These are phyloP conservation scores for Sporothrix variecibatus DNA, from an alignment of 2,329 filamentous ascomycete species.

Conservation along the genomic window DNA sequence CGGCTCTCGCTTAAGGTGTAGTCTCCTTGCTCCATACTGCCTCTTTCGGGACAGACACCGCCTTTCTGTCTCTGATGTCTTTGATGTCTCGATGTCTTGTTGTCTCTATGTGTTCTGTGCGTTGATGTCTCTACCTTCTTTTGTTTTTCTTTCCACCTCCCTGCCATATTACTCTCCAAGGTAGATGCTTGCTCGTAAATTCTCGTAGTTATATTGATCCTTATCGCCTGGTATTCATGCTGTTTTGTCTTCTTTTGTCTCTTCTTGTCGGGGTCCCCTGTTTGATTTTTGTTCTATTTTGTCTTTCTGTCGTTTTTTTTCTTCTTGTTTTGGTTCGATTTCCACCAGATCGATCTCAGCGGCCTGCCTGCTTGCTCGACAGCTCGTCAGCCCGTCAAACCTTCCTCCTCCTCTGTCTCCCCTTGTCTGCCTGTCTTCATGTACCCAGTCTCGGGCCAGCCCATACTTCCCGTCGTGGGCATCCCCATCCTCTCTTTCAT, in stretches of 20 bases:
- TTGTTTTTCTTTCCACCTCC: not conserved
- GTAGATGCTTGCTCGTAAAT: not conserved
- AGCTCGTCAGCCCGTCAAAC: not conserved
- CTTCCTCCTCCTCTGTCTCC: too few relatives aligned
- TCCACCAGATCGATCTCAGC: not conserved
- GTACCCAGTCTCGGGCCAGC: not conserved
- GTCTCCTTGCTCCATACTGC: constrained; percentile 24
- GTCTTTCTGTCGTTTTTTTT: not conserved
- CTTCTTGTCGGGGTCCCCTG: not conserved
- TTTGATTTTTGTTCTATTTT: not conserved
- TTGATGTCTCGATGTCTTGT: not conserved
- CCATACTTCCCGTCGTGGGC: not conserved
- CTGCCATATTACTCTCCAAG: not conserved
- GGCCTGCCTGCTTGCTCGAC: not conserved
- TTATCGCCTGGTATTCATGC: not conserved
- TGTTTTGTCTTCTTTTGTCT: not conserved
- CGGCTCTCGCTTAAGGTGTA: constrained; percentile 16
- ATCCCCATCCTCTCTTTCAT: not conserved
- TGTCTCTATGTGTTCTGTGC: not conserved
- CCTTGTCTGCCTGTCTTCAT: not conserved
- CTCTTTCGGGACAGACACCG: constrained; percentile 19
- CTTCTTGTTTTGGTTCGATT: too few relatives aligned
- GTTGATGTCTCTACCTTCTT: not conserved
- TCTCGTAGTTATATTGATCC: constrained; percentile 2
- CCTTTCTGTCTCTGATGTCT: constrained; percentile 11